Base-by-base conservation (phyloP, 2,329 filamentous ascomycete species). In the Claviceps humidiphila region DNA sequence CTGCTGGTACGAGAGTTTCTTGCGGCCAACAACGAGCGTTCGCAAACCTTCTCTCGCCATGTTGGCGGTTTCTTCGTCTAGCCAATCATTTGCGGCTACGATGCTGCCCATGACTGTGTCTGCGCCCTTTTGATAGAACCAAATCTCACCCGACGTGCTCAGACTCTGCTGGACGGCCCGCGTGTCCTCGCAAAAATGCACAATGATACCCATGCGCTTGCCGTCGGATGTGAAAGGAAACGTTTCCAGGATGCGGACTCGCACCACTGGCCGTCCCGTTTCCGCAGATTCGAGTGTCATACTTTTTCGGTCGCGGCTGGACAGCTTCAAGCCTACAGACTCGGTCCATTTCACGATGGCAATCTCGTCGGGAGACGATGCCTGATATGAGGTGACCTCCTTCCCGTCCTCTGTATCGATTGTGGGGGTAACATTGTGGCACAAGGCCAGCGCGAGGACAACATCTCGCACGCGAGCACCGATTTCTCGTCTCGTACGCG, bases 31-130 rank as follows among this genome's bases (percentile, higher is more conserved):
- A 5, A 98, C 93, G 5, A 98, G 76, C 0, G 93, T 98, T 53
- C 93, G 84, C 49, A 98, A 74, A 41, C 93, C 93, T 73, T 98
- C 94, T 47, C 93, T 83, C 5, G 94, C 94, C 94, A 98, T 98
- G 66, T 98, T 98, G n/a, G 89, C 88, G 0, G 93, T 97, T 67
- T 98, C 93, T 67, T 98, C 93, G 59, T 98, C 93, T 0, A 98
- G 81, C 94, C 93, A 98, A 71, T 98, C 93, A 63, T 97, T 98
- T 17, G 90, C 82, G 7, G 86, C 88, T 39, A 98, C 93, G 58
- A 98, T 97, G 3, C 84, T 78, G n/a, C 84, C 81, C 94, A 98
- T 98, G 57, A 98, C 91, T 0, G 93, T 97, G 65, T 98, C 94
- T 2, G 93, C 94, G 55, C 93, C 93, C 68, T 98, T 98, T 63